Conservation (phyloP, 1,284 basidiomycete species). For the Ustilago curta region DNA sequence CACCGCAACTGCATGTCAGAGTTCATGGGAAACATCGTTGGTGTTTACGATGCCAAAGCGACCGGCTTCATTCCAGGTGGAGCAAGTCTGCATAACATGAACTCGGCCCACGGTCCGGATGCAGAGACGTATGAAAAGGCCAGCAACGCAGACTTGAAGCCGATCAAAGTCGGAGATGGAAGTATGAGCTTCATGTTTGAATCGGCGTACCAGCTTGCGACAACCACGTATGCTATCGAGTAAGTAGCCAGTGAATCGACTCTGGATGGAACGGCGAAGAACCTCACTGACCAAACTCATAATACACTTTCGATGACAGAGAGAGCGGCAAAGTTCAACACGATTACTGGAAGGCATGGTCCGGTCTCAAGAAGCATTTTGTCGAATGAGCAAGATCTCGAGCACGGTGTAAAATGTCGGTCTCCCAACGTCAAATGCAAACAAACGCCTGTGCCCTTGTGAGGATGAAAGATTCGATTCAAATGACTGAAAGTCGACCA, state of each 20-base stretch:
- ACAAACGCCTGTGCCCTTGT: not conserved
- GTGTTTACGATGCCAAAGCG: constrained; percentile 55
- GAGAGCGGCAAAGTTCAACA: constrained; percentile 60
- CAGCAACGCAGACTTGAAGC: constrained; percentile 36
- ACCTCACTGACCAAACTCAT: not conserved
- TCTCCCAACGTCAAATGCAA: not conserved
- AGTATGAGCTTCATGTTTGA: constrained; percentile 65
- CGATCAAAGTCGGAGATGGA: constrained; percentile 51
- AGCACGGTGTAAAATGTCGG: too few species aligned
- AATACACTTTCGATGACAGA: constrained; percentile 1
- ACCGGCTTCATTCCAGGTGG: constrained; percentile 53
- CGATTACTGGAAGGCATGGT: constrained; percentile 55
- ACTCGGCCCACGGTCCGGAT: constrained; percentile 62
- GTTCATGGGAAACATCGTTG: constrained; percentile 53
- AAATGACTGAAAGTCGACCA: not conserved
- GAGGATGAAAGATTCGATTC: not conserved
- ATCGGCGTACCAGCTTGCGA: constrained; percentile 58
- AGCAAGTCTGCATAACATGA: constrained; percentile 60
- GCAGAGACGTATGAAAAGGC: constrained; percentile 52
- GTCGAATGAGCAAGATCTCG: not conserved
- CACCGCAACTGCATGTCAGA: constrained; percentile 53
- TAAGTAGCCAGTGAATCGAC: not conserved
- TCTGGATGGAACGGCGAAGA: not conserved
- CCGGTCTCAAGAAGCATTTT: constrained; percentile 36
- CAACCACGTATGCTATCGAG: constrained; percentile 57